Evolutionary conservation across 2,329 filamentous ascomycete species (phyloP).

Genomic region (Claviceps monticola): DNA sequence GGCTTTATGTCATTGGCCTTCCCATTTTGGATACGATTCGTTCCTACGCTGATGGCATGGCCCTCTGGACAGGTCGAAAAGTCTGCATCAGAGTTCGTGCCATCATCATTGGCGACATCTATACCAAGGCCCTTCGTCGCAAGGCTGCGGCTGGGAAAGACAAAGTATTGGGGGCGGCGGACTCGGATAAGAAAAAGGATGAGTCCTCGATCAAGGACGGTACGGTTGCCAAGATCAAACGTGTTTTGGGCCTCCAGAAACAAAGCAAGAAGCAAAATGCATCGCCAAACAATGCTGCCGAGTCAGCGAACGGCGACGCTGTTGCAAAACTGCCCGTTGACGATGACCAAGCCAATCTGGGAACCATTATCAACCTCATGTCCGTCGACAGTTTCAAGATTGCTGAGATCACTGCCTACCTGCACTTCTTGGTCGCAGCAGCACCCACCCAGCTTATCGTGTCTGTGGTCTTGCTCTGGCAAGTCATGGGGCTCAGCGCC

Average conservation of each 20-base stretch:
- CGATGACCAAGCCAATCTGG: slow-evolving; percentile 75
- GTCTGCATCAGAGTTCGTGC: slow-evolving; percentile 87
- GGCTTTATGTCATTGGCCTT: slow-evolving; percentile 87
- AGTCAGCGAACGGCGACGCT: slow-evolving; percentile 18
- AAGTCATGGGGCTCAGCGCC: slow-evolving; percentile 81
- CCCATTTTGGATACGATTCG: slow-evolving; percentile 71
- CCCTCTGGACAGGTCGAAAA: slow-evolving; percentile 85
- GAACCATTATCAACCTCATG: slow-evolving; percentile 99
- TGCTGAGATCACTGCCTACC: slow-evolving; percentile 81
- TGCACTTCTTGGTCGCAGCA: slow-evolving; percentile 89
- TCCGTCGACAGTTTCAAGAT: slow-evolving; percentile 99
- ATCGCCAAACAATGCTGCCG: slow-evolving; percentile 18
- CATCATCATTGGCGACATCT: slow-evolving; percentile 94
- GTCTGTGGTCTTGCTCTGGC: slow-evolving; percentile 70
- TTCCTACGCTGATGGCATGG: slow-evolving; percentile 71
- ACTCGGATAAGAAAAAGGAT: slow-evolving; percentile 21
- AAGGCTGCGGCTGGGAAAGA: slow-evolving; percentile 74
- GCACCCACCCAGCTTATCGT: slow-evolving; percentile 80
- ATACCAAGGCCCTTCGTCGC: slow-evolving; percentile 83
- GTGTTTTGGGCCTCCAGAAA: slow-evolving; percentile 47
- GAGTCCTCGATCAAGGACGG: slow-evolving; percentile 22
- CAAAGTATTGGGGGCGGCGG: slow-evolving; percentile 50
- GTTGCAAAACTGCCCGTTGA: slow-evolving; percentile 21
- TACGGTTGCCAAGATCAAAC: slow-evolving; percentile 36
- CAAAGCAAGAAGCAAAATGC: slow-evolving; percentile 33